These are phyloP conservation scores for Colletotrichum melonis DNA, from an alignment of 2,329 filamentous ascomycete genomes.

Conservation along the genomic window DNA sequence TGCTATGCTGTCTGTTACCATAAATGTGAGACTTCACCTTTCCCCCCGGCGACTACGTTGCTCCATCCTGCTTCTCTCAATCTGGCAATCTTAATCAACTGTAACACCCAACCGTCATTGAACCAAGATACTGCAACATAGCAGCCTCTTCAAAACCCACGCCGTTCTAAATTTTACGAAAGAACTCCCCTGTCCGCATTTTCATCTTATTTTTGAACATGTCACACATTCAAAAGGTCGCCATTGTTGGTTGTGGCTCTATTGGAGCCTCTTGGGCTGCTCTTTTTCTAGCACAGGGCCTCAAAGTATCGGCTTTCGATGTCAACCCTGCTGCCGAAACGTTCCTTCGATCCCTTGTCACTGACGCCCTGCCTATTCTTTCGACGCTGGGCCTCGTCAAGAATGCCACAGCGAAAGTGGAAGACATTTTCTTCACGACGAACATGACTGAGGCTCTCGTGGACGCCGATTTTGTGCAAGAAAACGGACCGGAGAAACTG, in stretches of 20 bases:
- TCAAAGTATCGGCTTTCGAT: slow-evolving; percentile 53
- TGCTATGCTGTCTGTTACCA: no score
- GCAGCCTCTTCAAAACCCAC: no score
- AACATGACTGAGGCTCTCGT: slow-evolving; percentile 25
- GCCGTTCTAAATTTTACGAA: no score
- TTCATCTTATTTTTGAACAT: no score
- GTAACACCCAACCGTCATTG: no score
- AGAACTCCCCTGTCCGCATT: no score
- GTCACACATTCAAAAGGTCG: slow-evolving; percentile 38
- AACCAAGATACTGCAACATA: no score
- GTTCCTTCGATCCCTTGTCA: slow-evolving; percentile 39
- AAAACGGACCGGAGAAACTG: slow-evolving; percentile 53
- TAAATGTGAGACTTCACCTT: no score
- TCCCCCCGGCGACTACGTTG: no score
- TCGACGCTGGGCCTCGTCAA: slow-evolving; percentile 15
- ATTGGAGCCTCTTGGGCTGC: slow-evolving; percentile 53
- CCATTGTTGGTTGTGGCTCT: slow-evolving; percentile 47
- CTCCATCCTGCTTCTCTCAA: no score
- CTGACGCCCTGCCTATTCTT: slow-evolving; percentile 24
- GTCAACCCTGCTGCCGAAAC: slow-evolving; percentile 48
- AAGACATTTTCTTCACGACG: slow-evolving; percentile 21
- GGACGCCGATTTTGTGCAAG: slow-evolving; percentile 48
- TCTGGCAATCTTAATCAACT: no score
- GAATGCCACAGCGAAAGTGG: not conserved
- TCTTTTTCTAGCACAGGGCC: slow-evolving; percentile 45